Evolutionary conservation across 352 stramenopile species (phyloP).

Genomic region (Globisporangium camurandrum): DNA sequence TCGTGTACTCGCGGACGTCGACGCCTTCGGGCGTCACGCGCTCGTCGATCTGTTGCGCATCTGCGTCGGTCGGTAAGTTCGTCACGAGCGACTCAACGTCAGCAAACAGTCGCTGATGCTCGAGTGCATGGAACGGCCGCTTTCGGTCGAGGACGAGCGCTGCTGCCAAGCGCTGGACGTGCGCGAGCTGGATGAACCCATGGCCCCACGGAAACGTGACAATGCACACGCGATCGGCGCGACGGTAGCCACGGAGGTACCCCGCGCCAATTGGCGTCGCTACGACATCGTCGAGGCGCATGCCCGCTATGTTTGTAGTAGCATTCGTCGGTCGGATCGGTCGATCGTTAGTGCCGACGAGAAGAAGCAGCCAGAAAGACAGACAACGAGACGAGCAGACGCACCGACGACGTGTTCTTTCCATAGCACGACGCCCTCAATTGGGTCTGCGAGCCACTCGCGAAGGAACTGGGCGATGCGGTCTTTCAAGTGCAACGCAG

Average conservation of each 20-base stretch:
- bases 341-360: neutral
- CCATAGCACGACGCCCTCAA: conserved; percentile 59
- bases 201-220: conserved; percentile 70
- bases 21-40: conserved; percentile 7
- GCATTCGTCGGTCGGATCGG: neutral
- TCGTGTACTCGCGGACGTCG: conserved; percentile 32
- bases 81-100: conserved; percentile 54
- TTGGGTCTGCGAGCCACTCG: conserved; percentile 55
- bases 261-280: conserved; percentile 49
- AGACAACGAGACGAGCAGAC: conserved; percentile 1
- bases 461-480: conserved; percentile 57
- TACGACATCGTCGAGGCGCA: conserved; percentile 57
- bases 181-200: conserved; percentile 53
- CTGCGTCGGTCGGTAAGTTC: conserved; percentile 21
- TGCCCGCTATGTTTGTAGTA: conserved; percentile 22
- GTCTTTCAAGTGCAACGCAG: conserved; percentile 63
- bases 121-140: conserved; percentile 39
- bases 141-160: conserved; percentile 31
- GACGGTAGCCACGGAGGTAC: conserved; percentile 52
- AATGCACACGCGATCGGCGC: conserved; percentile 51
- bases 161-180: conserved; percentile 36
- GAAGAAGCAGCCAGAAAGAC: neutral
- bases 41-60: neutral
- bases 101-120: conserved; percentile 67
- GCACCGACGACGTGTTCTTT: conserved; percentile 65